Base-by-base conservation (phyloP, 2,329 filamentous ascomycete genomes). In the Colletotrichum acutatum region DNA sequence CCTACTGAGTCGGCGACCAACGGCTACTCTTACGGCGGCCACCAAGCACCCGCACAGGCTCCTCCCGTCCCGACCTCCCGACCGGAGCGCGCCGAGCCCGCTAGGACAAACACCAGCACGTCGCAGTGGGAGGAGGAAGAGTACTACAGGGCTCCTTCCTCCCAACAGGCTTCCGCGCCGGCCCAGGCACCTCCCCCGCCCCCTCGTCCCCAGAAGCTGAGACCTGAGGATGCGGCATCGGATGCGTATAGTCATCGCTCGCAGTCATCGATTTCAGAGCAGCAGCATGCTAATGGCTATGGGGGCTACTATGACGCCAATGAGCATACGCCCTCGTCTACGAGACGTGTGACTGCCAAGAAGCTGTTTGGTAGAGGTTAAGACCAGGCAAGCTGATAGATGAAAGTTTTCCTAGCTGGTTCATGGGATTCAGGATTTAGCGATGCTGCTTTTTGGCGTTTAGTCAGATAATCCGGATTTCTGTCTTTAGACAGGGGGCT, bases 151-250 rank as follows among this genome's bases (percentile, higher is more conserved):
- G 66, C 75, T 3, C 54, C 75, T 6, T 52, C 78, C 71, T 73
- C 42, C 26, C 66, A 19, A 28, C 66, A 65, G 49, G 58, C n/a
- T 0, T 14, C 62, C 1, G 37, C 66, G n/a, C 71, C 67, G 6
- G 12, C 66, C 9, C 72, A 76, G 46, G 76, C 77, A 3, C 80
- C 80, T 7, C 80, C 79, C 1, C 80, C 80, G 6, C 81, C 80
- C 1, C 80, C 79, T 1, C 76, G 81, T 2, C 81, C 81, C 0
- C 80, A 81, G 49, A 82, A 82, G 77, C 76, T 82, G 28, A 76
- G 78, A 34, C 37, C 76, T 0, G 75, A 78, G n/a, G 76, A 79
- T 2, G 59, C 56, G 12, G 57, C 72, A 8, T 42, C 69, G 14
- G 64, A 68, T 6, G 46, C 54, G n/a, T 69, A 68, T 42, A 42